Base-by-base conservation (phyloP, 371 early-diverging fungal genomes). In the Mycotypha africana region DNA sequence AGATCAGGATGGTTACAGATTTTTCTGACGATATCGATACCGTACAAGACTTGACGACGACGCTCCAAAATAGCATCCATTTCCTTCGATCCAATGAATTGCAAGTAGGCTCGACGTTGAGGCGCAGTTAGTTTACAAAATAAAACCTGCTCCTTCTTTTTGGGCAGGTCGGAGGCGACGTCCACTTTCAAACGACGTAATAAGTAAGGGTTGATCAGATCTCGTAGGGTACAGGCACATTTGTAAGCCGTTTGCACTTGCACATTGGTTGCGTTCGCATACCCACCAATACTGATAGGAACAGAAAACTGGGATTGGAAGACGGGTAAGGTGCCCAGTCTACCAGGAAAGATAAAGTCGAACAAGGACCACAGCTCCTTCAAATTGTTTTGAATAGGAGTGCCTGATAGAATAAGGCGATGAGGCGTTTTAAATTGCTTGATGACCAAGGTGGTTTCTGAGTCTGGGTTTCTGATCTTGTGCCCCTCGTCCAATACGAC, bases 401-500 rank as follows among this genome's bases (percentile, higher is more conserved):
- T 99, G 15, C 99, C 99, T 2, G 93, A 90, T 1, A 98, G 74
- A 20, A 97, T 86, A 41, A 96, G 84, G 23, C 95, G 75, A 55
- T 95, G 88, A 0, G 88, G 81, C 11, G 93, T 93, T 70, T 71
- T 68, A 35, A 97, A 62, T 38, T 82, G 81, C 58, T 98, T 98
- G 68, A 92, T 90, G 2, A 82, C 67, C 36, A 91, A 41, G 0
- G 97, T 93, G 0, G 93, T 88, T 23, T 86, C 88, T 0, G 98
- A 82, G 52, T 95, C 92, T 1, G 94, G 93, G 50, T 98, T 98
- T 48, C 96, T 81, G 28, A 99, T 94, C 65, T 92, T 91, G 66
- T 99, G 99, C 0, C 98, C 99, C 72, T 99, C 99, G 68, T 99
- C 99, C 28, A 98, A 62, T 2, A 98, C 77, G n/a, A 86, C 83